Evolutionary conservation across 129 eudicot genomes (phyloP).

Genomic region (Escallonia rubra): DNA sequence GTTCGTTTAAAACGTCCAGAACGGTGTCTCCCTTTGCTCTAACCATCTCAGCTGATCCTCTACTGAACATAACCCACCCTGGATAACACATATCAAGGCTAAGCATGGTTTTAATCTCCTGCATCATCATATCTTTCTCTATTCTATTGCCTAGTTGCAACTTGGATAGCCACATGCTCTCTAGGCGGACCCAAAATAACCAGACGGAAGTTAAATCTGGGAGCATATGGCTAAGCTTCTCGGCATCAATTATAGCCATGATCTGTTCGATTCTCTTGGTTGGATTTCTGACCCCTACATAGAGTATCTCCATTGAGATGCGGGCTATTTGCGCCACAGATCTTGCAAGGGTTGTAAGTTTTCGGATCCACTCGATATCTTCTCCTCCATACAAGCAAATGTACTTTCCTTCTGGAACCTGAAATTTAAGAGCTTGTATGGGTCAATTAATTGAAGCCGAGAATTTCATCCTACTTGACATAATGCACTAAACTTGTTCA

Average conservation of each 20-base stretch:
- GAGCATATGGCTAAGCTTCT: conserved; percentile 60
- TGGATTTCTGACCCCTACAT: conserved; percentile 42
- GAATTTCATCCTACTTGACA: too few species aligned
- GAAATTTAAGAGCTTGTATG: neutral
- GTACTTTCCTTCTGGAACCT: conserved; percentile 42
- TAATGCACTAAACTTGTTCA: too few species aligned
- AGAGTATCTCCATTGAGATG: conserved; percentile 52
- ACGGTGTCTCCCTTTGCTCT: too few species aligned
- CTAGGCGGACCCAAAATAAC: conserved; percentile 61
- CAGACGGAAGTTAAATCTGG: conserved; percentile 33
- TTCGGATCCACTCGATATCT: conserved; percentile 61
- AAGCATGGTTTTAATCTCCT: neutral
- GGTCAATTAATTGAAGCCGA: too few species aligned
- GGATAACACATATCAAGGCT: too few species aligned
- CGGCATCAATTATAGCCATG: conserved; percentile 29
- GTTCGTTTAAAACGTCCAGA: too few species aligned
- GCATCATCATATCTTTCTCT: conserved; percentile 56
- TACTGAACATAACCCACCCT: too few species aligned
- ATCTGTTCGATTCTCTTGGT: conserved; percentile 35
- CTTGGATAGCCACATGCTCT: conserved; percentile 84
- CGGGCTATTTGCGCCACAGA: conserved; percentile 39
- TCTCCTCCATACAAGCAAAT: conserved; percentile 65
- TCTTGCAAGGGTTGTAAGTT: conserved; percentile 40
- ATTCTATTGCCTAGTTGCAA: conserved; percentile 36
- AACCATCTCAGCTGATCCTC: too few species aligned